phyloP scores from a whole-genome alignment of 768 basidiomycete genomes.

The Boletus pseudo-olivaceus region DNA sequence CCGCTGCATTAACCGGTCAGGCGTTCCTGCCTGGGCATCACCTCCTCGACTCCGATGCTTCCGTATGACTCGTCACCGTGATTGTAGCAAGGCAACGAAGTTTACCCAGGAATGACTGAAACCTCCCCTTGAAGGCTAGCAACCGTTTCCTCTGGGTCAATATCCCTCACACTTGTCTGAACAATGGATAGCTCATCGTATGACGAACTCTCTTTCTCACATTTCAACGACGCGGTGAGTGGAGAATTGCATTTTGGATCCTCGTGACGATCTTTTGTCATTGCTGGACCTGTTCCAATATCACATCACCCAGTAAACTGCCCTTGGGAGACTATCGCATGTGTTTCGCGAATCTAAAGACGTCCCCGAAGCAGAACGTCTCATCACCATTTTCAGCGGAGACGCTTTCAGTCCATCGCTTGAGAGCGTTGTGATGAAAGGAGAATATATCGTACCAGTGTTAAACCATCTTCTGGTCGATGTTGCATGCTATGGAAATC shows the following conservation, averaged over 20 bases:
- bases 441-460: constrained; percentile 1
- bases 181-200: neutral
- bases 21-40: neutral
- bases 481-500: constrained; percentile 6
- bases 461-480: constrained; percentile 12
- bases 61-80: neutral
- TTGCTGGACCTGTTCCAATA: neutral
- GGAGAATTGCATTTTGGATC: neutral
- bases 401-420: constrained; percentile 9
- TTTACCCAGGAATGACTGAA: neutral
- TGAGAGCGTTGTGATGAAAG: constrained; percentile 8
- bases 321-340: neutral
- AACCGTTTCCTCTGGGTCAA: too few species aligned
- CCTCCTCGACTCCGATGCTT: neutral
- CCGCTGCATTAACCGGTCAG: too few species aligned
- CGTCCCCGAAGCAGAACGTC: neutral
- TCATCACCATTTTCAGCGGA: constrained; percentile 6
- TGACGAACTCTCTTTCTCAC: constrained; percentile 2
- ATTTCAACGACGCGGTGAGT: constrained; percentile 14
- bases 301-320: constrained; percentile 9
- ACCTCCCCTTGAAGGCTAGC: neutral
- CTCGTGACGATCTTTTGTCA: neutral
- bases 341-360: constrained; percentile 1
- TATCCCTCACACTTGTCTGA: neutral
- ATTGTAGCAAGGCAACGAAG: neutral